Evolutionary conservation across 2,329 filamentous ascomycete species (phyloP), one percentile per base, ranked within the genome.

Genomic region (Fusarium sp.): DNA sequence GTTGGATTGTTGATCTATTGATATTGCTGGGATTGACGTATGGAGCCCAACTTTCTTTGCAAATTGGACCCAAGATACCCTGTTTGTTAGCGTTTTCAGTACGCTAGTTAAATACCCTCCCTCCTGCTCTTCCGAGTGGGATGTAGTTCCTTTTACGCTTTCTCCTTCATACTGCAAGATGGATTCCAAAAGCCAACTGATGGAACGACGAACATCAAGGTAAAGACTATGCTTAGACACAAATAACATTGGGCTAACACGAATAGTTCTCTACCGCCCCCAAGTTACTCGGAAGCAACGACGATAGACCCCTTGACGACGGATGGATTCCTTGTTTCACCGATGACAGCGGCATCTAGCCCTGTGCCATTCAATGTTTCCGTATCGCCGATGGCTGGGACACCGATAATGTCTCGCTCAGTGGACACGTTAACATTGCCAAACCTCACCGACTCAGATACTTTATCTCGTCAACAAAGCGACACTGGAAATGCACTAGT

Each of bases 261-360:
- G 3, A 28, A 28, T 5, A 55, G 52, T 48, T 13, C 52, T 15
- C 20, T 55, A 13, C 42, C 52, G 7, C 51, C 51, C 5, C 42
- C 52, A 6, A 55, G 52, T 2, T 55, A 55, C 31, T 55, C 52
- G 2, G 52, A 55, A 8, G 52, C 52, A 28, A 55, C 42, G 1
- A 55, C 42, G 38, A 38, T 10, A 49, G 52, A 55, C 7, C 52
- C 42, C 4, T 20, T 55, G 5, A 55, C 52, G 9, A 38, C 52
- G 36, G 52, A 55, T 49, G 52, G 52, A 9, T 55, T 55, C 18
- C 11, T 6, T 17, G n/a, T 55, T 10, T 55, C 52, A 3, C 52
- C 52, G 17, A 49, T 55, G 22, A 48, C 52, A 38, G 38, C 31
- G 2, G 28, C 52, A 1, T 55, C 52, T 26, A 55, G 52, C 14